Evolutionary conservation across 495 filamentous ascomycete species (phyloP), one percentile per base, ranked within the genome.

Genomic region (Aspergillus baeticus): DNA sequence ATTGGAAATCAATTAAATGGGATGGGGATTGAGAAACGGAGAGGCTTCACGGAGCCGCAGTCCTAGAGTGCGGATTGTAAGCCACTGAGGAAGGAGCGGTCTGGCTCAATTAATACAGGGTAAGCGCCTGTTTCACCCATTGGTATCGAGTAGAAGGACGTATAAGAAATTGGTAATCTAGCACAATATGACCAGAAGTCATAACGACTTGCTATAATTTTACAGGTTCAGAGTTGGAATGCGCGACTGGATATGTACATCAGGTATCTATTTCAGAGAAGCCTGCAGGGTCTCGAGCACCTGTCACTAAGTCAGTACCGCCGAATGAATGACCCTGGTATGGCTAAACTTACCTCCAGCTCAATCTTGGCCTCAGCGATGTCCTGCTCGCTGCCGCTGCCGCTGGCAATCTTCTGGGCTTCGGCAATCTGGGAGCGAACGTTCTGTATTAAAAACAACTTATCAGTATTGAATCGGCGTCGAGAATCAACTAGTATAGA

Each of bases 281-380:
- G 83, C 78, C 75, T 92, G 88, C 69, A 91, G 81, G 72, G 78
- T 84, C 81, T 90, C 86, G 57, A 89, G 72, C 65, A 89, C 84
- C 84, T 88, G 54, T 68, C 43, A 41, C 41, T 10, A 39, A 20
- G 53, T 68, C 57, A 69, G 60, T 60, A 4, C 22, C 8, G 8
- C 26, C 20, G 13, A 43, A 23, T 15, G 20, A 17, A 41, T 41
- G n/a, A 6, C 6, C 18, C 17, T 4, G 2, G 38, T 41, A 41
- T 41, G 3, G 14, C 17, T 17, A 15, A 22, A 58, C 59, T 37
- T 77, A 96, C 94, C 89, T 98, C 94, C 60, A 99, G 77, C 81
- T 99, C 95, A 70, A 98, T 90, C 83, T 94, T 97, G 54, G 94
- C 94, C 84, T 98, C 94, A 54, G 92, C 92, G 73, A 96, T 89